Evolutionary conservation across 2,329 filamentous ascomycete genomes (phyloP).

Genomic region (Blastomyces parvus): DNA sequence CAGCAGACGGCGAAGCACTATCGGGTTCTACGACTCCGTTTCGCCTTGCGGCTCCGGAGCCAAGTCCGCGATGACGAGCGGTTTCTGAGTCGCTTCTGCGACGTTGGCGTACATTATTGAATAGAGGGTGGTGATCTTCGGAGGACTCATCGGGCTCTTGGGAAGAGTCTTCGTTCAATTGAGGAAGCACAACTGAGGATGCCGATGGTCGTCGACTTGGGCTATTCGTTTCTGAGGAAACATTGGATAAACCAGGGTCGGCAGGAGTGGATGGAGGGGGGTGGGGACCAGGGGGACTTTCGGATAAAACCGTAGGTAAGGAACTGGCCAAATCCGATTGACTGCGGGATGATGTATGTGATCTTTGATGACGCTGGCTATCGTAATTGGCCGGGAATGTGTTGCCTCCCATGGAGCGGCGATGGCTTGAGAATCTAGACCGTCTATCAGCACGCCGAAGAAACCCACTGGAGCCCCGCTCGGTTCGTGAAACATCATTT

Average conservation of each 20-base stretch:
- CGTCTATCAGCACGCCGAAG: slow-evolving; percentile 47
- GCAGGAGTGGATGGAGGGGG: slow-evolving; percentile 57
- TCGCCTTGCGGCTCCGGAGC: slow-evolving; percentile 52
- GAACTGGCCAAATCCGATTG: slow-evolving; percentile 25
- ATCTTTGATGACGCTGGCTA: slow-evolving; percentile 44
- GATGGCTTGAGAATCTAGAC: slow-evolving; percentile 45
- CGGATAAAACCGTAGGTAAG: slow-evolving; percentile 40
- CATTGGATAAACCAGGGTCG: slow-evolving; percentile 47
- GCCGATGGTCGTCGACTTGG: slow-evolving; percentile 40
- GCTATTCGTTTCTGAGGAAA: slow-evolving; percentile 45
- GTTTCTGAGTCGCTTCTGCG: slow-evolving; percentile 52
- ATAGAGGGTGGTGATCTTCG: slow-evolving; percentile 34
- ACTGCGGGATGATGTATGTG: slow-evolving; percentile 24
- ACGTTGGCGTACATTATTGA: slow-evolving; percentile 42
- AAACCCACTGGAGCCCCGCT: slow-evolving; percentile 41
- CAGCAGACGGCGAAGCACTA: slow-evolving; percentile 39
- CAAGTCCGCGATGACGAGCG: slow-evolving; percentile 46
- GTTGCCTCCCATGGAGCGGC: slow-evolving; percentile 45
- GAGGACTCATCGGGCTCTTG: slow-evolving; percentile 31
- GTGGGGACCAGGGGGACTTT: slow-evolving; percentile 48
- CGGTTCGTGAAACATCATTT: slow-evolving; percentile 33
- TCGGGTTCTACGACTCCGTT: slow-evolving; percentile 57
- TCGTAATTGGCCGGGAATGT: slow-evolving; percentile 44
- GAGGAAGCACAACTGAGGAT: slow-evolving; percentile 36
- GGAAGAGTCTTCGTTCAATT: slow-evolving; percentile 31